Conservation (phyloP, 176 grass and related monocot genomes). For the Hyparrhenia diplandra region DNA sequence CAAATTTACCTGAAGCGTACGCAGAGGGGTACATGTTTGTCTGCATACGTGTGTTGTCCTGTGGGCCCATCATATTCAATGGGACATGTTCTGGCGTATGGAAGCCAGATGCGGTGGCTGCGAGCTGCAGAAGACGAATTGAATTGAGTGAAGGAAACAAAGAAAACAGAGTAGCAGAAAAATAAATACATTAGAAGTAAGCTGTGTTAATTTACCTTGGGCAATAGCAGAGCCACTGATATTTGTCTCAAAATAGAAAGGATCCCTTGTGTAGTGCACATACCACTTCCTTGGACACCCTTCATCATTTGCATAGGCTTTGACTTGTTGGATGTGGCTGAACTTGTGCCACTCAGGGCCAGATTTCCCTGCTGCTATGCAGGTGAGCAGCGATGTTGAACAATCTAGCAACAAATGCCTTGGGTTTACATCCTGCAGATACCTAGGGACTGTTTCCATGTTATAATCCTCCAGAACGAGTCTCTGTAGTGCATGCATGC, state of each 20-base stretch:
- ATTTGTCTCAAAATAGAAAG: constrained; percentile 2
- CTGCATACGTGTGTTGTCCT: no score
- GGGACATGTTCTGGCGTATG: no score
- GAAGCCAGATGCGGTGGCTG: no score
- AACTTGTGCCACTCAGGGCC: not conserved
- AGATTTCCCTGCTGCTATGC: not conserved
- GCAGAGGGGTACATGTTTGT: no score
- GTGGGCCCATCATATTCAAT: no score
- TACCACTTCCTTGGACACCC: not conserved
- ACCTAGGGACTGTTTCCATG: not conserved
- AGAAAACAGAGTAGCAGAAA: no score
- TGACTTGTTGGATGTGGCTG: not conserved
- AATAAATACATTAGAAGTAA: not conserved
- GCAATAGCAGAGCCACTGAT: not conserved
- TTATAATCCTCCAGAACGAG: not conserved
- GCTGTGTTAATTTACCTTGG: not conserved
- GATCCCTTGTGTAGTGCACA: not conserved
- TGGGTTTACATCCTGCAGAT: not conserved
- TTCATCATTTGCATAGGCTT: not conserved
- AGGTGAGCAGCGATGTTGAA: not conserved
- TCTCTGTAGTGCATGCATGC: not conserved
- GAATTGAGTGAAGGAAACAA: no score
- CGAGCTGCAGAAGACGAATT: not conserved
- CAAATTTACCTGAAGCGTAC: no score
- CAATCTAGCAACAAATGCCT: not conserved